Evolutionary conservation across 2,329 filamentous ascomycete species (phyloP).

Genomic region (Neopestalotiopsis sp.): DNA sequence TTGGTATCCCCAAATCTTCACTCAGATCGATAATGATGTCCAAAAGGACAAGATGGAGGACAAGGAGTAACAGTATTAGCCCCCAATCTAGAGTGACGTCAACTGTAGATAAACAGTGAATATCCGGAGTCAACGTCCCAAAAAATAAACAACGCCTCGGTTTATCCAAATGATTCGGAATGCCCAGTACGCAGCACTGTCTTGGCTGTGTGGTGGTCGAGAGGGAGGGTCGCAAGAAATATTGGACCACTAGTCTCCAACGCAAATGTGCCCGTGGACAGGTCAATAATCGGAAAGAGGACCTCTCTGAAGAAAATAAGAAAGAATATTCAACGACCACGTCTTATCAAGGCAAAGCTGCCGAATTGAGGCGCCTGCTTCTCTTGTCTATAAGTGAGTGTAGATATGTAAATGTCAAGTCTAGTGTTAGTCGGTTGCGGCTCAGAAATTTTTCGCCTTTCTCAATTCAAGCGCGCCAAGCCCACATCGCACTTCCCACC

Average conservation of each 20-base stretch:
- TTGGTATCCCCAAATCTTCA: neutral
- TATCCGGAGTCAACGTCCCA: no score
- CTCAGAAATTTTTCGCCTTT: conserved; percentile 7
- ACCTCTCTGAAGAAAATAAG: neutral
- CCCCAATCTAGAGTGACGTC: no score
- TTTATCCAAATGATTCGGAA: neutral
- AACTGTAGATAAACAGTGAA: no score
- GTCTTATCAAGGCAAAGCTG: neutral
- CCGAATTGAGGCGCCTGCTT: neutral
- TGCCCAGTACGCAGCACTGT: neutral
- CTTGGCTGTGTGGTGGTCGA: neutral
- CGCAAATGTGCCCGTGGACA: neutral
- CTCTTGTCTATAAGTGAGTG: neutral
- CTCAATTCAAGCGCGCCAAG: neutral
- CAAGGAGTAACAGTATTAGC: no score
- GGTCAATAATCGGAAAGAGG: neutral
- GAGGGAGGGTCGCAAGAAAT: neutral
- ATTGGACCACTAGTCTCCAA: neutral
- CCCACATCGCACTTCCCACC: neutral
- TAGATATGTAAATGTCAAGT: neutral
- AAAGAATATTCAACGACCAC: neutral
- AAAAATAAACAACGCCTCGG: neutral
- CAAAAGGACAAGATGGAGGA: no score
- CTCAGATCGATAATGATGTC: neutral
- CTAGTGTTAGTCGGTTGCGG: conserved; percentile 4